Evolutionary conservation across 2,329 filamentous ascomycete species (phyloP), one percentile per base, ranked within the genome.

Genomic region (Penicillium sp.): DNA sequence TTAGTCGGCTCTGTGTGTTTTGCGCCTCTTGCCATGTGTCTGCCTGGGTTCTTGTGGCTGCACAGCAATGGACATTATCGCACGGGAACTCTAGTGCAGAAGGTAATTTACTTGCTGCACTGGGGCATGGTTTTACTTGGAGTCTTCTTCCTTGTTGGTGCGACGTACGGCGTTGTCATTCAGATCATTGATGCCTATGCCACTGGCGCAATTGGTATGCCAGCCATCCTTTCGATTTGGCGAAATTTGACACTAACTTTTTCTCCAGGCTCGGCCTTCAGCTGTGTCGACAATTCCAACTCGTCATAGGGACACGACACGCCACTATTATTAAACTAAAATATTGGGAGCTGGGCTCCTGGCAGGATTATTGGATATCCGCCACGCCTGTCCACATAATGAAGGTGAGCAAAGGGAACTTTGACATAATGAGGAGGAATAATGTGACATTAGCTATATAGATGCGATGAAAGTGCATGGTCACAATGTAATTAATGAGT

Each of bases 41-140:
- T 82, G 3, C 80, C 79, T 0, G 79, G 75, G 0, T 77, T 72
- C 68, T 60, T 83, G 8, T 83, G 80, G 80, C 63, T 81, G 1
- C 72, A 78, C 57, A 80, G 81, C 54, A 73, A 81, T 49, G 58
- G 65, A 14, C 48, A 72, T 32, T 79, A 76, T 59, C 67, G 69
- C 49, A 71, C 61, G 24, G 77, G 78, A 0, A 67, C 52, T 1
- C 32, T 63, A 3, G 42, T 52, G 55, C 70, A 78, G 61, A 75
- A 75, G 63, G 49, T 67, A 4, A 60, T 69, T 16, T 81, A 73
- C 52, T 62, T 66, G 49, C 62, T 77, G 4, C 76, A 80, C 57
- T 67, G 69, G 18, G 49, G 75, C 1, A 63, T 81, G 58, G 73
- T 80, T 10, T 49, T 73, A 0, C 59, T 80, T 3, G 77, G 76